phyloP scores from a whole-genome alignment of 768 basidiomycete species.

The Vararia minispora region DNA sequence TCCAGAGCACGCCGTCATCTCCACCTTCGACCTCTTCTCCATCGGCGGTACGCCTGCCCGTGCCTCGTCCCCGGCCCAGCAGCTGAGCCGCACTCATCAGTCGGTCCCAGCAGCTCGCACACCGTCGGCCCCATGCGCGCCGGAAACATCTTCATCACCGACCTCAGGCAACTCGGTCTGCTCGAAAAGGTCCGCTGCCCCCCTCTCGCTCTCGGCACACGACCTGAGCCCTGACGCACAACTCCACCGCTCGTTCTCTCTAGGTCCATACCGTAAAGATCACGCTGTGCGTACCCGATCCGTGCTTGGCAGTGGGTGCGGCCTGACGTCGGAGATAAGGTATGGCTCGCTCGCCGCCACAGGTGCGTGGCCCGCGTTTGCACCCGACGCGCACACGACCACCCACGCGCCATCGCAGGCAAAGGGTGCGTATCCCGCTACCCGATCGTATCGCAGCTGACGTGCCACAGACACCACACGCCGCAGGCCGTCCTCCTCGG shows the following conservation, averaged over 20 bases:
- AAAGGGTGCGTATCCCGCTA: conserved; percentile 48
- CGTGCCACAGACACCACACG: conserved; percentile 57
- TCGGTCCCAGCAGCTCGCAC: conserved; percentile 52
- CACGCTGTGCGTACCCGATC: conserved; percentile 61
- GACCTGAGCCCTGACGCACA: too few relatives aligned
- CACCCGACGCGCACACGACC: background rate
- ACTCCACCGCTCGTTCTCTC: too few relatives aligned
- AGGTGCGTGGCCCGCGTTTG: conserved; percentile 29
- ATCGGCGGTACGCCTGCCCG: conserved; percentile 55
- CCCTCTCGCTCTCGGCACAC: too few relatives aligned
- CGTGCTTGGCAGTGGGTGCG: too few relatives aligned
- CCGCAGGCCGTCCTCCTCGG: conserved; percentile 81
- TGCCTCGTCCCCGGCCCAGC: background rate
- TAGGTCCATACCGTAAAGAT: conserved; percentile 78
- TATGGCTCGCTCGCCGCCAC: conserved; percentile 94
- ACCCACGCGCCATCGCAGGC: too few relatives aligned
- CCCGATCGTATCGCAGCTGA: conserved; percentile 1
- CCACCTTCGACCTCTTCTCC: conserved; percentile 86
- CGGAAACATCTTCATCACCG: conserved; percentile 76
- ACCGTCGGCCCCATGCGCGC: conserved; percentile 87
- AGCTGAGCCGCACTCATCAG: conserved; percentile 16
- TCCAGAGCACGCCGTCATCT: conserved; percentile 80
- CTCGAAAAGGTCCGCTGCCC: conserved; percentile 48
- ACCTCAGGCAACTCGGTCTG: conserved; percentile 55
- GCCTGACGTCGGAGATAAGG: too few relatives aligned